A percentile compares a stretch with the other conserved stretches of the same genome.
Conservation (phyloP, 345 rosid genomes). For the Boechera divaricarpa region DNA sequence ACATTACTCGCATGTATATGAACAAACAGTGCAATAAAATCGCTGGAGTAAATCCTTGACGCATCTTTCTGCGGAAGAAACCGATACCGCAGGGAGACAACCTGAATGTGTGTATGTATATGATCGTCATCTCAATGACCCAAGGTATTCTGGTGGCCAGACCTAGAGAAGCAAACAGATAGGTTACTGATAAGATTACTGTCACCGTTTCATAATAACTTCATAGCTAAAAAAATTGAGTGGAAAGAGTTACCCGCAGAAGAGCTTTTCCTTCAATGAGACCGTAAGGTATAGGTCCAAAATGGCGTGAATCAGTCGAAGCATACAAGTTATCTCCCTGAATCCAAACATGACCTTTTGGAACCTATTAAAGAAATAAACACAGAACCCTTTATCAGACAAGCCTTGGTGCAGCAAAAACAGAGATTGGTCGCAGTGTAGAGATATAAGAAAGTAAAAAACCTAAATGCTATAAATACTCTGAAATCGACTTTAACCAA, state of each 20-base stretch:
- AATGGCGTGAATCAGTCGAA: conserved; percentile 75
- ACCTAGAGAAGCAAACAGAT: conserved; percentile 48
- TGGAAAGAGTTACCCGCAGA: conserved; percentile 58
- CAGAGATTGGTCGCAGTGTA: neutral
- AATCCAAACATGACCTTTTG: conserved; percentile 90
- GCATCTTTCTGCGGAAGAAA: neutral
- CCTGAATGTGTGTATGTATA: neutral
- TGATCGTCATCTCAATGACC: conserved; percentile 48
- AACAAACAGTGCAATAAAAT: neutral
- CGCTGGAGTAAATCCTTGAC: conserved; percentile 3
- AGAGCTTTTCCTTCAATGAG: conserved; percentile 80
- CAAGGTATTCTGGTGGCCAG: conserved; percentile 72
- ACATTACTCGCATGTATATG: neutral
- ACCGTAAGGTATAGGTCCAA: conserved; percentile 79
- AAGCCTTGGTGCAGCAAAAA: neutral
- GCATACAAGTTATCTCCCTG: conserved; percentile 85
- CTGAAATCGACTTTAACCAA: neutral
- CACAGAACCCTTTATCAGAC: conserved; percentile 12
- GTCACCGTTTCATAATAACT: neutral
- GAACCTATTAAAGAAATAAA: conserved; percentile 51
- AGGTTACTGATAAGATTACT: neutral
- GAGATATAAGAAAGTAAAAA: neutral
- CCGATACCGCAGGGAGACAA: neutral
- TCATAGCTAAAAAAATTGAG: neutral
- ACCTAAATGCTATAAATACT: neutral